Conservation (phyloP, 2,329 filamentous ascomycete genomes). For the Epicoccum sorghinum region DNA sequence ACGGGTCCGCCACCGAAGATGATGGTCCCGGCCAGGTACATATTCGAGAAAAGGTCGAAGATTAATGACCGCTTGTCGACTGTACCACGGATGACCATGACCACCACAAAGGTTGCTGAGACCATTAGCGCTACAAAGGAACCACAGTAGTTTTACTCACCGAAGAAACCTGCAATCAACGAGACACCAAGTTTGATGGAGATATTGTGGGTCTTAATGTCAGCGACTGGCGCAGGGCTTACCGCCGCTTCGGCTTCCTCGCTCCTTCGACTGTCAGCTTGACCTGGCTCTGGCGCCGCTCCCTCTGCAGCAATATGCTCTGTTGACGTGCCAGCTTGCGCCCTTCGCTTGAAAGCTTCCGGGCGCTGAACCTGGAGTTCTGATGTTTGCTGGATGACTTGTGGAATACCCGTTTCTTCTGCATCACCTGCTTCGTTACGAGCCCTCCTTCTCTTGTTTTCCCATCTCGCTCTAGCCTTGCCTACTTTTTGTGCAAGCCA, state of each 20-base stretch:
- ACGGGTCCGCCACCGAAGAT: slow-evolving; percentile 56
- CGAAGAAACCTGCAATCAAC: slow-evolving; percentile 57
- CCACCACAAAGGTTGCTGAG: slow-evolving; percentile 58
- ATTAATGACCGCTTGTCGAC: slow-evolving; percentile 52
- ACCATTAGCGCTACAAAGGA: slow-evolving; percentile 1
- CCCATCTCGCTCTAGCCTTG: slow-evolving; percentile 31
- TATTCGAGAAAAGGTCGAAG: slow-evolving; percentile 71
- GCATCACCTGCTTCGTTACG: slow-evolving; percentile 27
- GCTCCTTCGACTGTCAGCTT: slow-evolving; percentile 7
- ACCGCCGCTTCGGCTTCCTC: slow-evolving; percentile 1
- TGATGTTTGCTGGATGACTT: slow-evolving; percentile 15
- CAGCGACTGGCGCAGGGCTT: slow-evolving; percentile 13
- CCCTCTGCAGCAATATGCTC: slow-evolving; percentile 21
- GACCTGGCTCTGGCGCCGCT: slow-evolving; percentile 9
- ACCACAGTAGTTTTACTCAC: slow-evolving; percentile 32
- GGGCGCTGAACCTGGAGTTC: slow-evolving; percentile 20
- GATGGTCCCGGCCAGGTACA: slow-evolving; percentile 73
- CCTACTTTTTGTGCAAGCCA: slow-evolving; percentile 55
- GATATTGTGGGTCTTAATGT: slow-evolving; percentile 44
- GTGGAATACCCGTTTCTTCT: slow-evolving; percentile 25
- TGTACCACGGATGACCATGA: slow-evolving; percentile 59
- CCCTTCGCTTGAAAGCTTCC: slow-evolving; percentile 30
- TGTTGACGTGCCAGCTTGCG: slow-evolving; percentile 23
- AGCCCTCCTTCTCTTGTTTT: slow-evolving; percentile 23
- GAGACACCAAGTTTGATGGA: slow-evolving; percentile 45